phyloP scores from a whole-genome alignment of 192 early-diverging fungal genomes.

The Umbelopsis isabellina region DNA sequence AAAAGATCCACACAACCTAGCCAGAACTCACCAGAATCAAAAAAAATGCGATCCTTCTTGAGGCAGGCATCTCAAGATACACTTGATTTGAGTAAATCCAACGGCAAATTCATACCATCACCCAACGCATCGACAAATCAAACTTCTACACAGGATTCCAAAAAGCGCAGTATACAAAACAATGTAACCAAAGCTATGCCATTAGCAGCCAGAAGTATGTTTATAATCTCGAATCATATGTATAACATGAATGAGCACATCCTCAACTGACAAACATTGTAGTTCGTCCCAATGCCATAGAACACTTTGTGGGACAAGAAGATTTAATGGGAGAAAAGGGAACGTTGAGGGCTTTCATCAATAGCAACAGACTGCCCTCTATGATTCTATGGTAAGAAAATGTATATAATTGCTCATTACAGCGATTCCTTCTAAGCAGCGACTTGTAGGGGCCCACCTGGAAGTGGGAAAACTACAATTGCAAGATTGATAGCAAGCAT shows the following conservation, averaged over 20 bases:
- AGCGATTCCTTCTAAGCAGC: not conserved
- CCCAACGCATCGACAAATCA: not conserved
- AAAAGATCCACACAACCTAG: no score
- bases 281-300: conserved; percentile 60
- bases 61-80: no score
- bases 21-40: not conserved
- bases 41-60: not conserved
- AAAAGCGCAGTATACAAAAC: conserved; percentile 38
- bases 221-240: not conserved
- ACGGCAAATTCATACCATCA: not conserved
- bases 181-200: conserved; percentile 49
- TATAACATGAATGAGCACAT: not conserved
- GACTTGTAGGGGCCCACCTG: conserved; percentile 36
- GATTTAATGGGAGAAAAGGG: conserved; percentile 67
- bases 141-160: not conserved
- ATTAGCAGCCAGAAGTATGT: conserved; percentile 59
- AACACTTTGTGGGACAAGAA: conserved; percentile 75
- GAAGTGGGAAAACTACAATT: conserved; percentile 41
- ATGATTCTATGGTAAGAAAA: conserved; percentile 77
- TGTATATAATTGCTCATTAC: conserved; percentile 43
- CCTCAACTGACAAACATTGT: not conserved
- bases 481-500: conserved; percentile 53
- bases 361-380: conserved; percentile 68
- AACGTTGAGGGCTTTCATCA: conserved; percentile 67
- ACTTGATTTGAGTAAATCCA: not conserved